These are phyloP conservation scores for Penicillium sp. DNA, from an alignment of 2,329 filamentous ascomycete genomes.

Conservation along the genomic window DNA sequence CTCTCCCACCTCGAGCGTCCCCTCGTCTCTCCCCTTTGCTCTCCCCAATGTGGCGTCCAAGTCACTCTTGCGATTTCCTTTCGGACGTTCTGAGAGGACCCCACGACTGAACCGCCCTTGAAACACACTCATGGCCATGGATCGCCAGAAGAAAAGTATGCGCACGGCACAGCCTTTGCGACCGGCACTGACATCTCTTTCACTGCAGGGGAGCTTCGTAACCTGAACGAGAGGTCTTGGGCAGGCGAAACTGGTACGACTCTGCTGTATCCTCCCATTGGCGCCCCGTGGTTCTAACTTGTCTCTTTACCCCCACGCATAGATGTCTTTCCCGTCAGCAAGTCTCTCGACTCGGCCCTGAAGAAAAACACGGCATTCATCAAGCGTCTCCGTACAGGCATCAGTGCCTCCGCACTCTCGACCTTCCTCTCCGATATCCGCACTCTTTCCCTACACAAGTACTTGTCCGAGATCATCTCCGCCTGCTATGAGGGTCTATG, in stretches of 20 bases:
- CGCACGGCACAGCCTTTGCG: background rate
- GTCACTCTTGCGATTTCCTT: constrained; percentile 36
- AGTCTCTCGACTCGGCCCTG: constrained; percentile 85
- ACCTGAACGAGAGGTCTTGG: constrained; percentile 85
- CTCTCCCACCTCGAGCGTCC: background rate
- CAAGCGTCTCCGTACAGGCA: constrained; percentile 86
- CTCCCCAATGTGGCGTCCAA: constrained; percentile 41
- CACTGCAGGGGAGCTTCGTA: constrained; percentile 82
- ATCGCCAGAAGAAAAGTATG: constrained; percentile 51
- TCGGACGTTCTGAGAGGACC: constrained; percentile 38
- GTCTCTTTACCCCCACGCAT: constrained; percentile 18
- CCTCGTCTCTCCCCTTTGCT: background rate
- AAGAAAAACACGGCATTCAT: constrained; percentile 99
- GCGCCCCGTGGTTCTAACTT: constrained; percentile 11
- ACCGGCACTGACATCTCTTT: constrained; percentile 11
- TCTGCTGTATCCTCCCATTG: constrained; percentile 10
- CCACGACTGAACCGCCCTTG: constrained; percentile 27
- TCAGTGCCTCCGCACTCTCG: constrained; percentile 72
- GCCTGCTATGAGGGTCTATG: constrained; percentile 93
- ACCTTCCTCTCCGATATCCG: constrained; percentile 89
- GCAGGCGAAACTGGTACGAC: constrained; percentile 74
- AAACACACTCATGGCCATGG: constrained; percentile 40
- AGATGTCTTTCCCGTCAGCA: constrained; percentile 76
- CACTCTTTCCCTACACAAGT: constrained; percentile 88
- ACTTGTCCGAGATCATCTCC: constrained; percentile 93